Conservation (phyloP, 805 yeast species). For the Candida ipomoeae region DNA sequence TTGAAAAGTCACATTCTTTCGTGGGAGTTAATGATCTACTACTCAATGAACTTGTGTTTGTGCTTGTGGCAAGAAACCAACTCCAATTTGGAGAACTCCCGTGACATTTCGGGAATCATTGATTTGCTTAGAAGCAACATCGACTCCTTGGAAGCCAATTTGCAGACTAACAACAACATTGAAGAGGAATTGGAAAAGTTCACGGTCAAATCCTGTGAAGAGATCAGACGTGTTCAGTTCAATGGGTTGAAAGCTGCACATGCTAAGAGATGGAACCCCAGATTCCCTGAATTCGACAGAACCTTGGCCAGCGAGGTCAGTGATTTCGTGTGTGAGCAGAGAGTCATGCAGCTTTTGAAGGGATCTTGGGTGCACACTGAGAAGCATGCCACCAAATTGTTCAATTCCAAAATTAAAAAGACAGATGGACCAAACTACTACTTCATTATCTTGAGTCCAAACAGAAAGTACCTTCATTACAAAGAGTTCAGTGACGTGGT, state of each 20-base stretch:
- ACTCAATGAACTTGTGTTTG: conserved; percentile 53
- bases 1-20: conserved; percentile 40
- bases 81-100: conserved; percentile 40
- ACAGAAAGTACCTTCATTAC: conserved; percentile 55
- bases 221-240: conserved; percentile 55
- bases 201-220: conserved; percentile 38
- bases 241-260: conserved; percentile 35
- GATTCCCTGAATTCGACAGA: conserved; percentile 46
- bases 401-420: conserved; percentile 17
- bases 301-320: conserved; percentile 53
- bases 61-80: conserved; percentile 63
- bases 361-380: conserved; percentile 81
- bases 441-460: conserved; percentile 63
- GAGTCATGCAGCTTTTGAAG: conserved; percentile 63
- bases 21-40: conserved; percentile 54
- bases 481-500: conserved; percentile 53
- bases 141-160: conserved; percentile 25
- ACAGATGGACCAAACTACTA: conserved; percentile 36
- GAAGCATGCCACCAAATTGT: conserved; percentile 39
- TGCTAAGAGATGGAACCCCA: conserved; percentile 40
- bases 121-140: conserved; percentile 38
- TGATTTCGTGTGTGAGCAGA: conserved; percentile 71
- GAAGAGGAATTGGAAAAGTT: conserved; percentile 47
- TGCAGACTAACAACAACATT: conserved; percentile 21
- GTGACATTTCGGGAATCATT: conserved; percentile 50